Evolutionary conservation across 179 eudicot species (phyloP).

Genomic region (Monotropa hypopitys): DNA sequence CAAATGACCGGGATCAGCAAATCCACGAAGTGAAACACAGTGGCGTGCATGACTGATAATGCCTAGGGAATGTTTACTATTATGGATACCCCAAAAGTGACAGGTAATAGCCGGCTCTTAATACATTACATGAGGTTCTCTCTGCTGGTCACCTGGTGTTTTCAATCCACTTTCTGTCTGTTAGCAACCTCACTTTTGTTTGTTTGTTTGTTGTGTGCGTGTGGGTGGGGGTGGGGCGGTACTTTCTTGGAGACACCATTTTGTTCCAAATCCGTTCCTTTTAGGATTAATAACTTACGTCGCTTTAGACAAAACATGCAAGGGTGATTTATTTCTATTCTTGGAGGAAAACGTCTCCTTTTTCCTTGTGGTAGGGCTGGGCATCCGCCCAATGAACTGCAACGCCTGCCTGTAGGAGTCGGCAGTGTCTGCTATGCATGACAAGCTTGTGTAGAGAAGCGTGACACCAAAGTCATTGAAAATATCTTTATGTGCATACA

Average conservation of each 20-base stretch:
- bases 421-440: background rate
- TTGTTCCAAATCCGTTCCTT: background rate
- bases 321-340: background rate
- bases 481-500: background rate
- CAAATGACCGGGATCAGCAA: slow-evolving; percentile 6
- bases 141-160: background rate
- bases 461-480: background rate
- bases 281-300: background rate
- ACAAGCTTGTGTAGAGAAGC: background rate
- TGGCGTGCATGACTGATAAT: background rate
- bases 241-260: background rate
- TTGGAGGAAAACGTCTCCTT: background rate
- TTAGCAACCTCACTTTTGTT: background rate
- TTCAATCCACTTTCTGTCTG: background rate
- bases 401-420: background rate
- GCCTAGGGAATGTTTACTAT: background rate
- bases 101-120: background rate
- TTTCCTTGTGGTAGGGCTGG: background rate
- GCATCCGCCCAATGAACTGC: background rate
- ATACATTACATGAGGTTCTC: background rate
- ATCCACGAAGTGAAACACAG: slow-evolving; percentile 8
- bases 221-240: no score
- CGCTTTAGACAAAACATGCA: background rate
- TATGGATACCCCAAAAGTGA: background rate
- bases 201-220: no score